phyloP scores from a whole-genome alignment of 1,139 yeast species.

The Yamadazyma jaroonii region DNA sequence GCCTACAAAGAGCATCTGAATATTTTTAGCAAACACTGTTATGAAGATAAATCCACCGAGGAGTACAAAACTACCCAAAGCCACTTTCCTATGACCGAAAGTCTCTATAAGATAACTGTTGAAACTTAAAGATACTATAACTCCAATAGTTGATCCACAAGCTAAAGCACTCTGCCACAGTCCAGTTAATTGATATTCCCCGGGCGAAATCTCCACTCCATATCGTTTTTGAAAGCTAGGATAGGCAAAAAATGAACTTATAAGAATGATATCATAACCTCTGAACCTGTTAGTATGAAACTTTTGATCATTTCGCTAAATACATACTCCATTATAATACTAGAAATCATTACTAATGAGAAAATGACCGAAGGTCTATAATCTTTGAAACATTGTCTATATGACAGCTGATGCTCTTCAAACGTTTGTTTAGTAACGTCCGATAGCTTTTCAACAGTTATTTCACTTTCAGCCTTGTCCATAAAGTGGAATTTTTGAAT shows the following conservation, averaged over 20 bases:
- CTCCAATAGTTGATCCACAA: constrained; percentile 34
- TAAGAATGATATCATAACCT: constrained; percentile 42
- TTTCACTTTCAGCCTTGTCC: too few species aligned
- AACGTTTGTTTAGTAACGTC: too few species aligned
- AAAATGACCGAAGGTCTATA: constrained; percentile 40
- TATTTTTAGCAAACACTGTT: constrained; percentile 38
- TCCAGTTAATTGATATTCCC: constrained; percentile 33
- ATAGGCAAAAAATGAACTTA: constrained; percentile 39
- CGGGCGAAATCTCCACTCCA: constrained; percentile 31
- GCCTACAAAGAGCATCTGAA: constrained; percentile 37
- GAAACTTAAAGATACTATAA: constrained; percentile 34
- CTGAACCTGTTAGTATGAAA: constrained; percentile 21
- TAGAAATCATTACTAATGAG: constrained; percentile 40
- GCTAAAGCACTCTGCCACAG: constrained; percentile 44
- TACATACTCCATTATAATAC: constrained; percentile 25
- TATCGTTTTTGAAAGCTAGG: constrained; percentile 33
- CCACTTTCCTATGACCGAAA: constrained; percentile 37
- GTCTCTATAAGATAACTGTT: constrained; percentile 37
- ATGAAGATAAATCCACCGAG: constrained; percentile 36
- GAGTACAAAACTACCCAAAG: constrained; percentile 25
- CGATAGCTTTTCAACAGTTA: too few species aligned
- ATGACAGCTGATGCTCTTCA: too few species aligned
- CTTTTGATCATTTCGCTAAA: not conserved
- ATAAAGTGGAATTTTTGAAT: too few species aligned
- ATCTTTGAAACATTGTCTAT: constrained; percentile 1